phyloP scores from a whole-genome alignment of 345 rosid species.

The Toxicodendron radicans region DNA sequence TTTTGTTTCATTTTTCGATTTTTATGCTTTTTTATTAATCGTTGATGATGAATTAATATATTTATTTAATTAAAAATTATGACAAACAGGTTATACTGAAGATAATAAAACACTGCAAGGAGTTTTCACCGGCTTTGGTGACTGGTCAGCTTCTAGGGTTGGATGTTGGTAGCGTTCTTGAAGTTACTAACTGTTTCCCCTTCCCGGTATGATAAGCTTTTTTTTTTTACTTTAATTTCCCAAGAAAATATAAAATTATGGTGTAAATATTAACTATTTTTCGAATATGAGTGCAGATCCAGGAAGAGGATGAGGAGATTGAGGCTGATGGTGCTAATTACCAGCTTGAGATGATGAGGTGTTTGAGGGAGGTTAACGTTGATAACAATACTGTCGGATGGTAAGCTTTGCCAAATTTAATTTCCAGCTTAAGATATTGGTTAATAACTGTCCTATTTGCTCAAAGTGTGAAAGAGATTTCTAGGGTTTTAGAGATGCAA shows the following conservation, averaged over 20 bases:
- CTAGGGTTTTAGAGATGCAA: no score
- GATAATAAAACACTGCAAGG: constrained; percentile 98
- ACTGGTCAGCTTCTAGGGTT: constrained; percentile 98
- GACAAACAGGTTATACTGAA: constrained; percentile 68
- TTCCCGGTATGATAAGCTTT: constrained; percentile 60
- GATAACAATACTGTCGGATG: constrained; percentile 99
- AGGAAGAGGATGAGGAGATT: constrained; percentile 94
- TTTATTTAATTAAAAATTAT: no score
- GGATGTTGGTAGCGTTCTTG: constrained; percentile 98
- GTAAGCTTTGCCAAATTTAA: constrained; percentile 33
- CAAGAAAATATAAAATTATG: no score
- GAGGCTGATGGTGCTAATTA: constrained; percentile 99
- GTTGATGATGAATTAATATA: neutral
- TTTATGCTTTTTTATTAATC: neutral
- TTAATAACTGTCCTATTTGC: no score
- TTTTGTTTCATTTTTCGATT: neutral
- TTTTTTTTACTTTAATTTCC: neutral
- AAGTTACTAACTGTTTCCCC: constrained; percentile 98
- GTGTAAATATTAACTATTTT: neutral
- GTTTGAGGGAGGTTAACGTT: constrained; percentile 95
- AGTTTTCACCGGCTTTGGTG: constrained; percentile 89
- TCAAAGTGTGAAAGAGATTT: no score
- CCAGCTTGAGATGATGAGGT: constrained; percentile 99
- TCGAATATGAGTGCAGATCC: constrained; percentile 38
- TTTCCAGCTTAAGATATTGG: no score